Percentiles rank a stretch among this genome's conserved stretches.
Conservation (phyloP, 441 rosid species). For the Populus hybrid region DNA sequence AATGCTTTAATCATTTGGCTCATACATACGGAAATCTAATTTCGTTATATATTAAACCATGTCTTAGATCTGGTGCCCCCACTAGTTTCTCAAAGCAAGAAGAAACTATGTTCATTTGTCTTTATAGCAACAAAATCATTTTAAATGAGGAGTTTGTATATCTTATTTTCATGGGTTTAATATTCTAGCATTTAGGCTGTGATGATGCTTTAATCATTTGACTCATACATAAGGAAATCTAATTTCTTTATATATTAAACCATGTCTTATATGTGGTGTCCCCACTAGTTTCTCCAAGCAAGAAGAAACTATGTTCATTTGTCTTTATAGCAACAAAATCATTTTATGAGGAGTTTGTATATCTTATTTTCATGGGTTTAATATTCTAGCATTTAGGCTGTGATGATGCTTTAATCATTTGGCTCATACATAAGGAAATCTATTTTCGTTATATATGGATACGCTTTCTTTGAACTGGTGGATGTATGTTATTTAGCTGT, state of each 20-base stretch:
- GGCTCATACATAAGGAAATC: not conserved
- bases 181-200: not conserved
- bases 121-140: not conserved
- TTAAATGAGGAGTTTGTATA: not conserved
- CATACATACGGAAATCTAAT: not conserved
- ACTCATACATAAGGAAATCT: not conserved
- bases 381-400: not conserved
- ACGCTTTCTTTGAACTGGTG: not conserved
- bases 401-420: not conserved
- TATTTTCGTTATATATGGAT: not conserved
- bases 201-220: not conserved
- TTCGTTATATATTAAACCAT: not conserved
- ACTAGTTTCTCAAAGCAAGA: not conserved
- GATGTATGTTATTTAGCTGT: no score
- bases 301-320: not conserved
- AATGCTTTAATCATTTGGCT: not conserved
- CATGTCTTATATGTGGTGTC: not conserved
- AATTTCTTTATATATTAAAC: not conserved
- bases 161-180: not conserved
- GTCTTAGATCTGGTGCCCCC: not conserved
- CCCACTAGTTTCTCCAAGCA: not conserved
- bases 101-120: not conserved
- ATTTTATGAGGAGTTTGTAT: no score
- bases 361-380: not conserved
- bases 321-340: not conserved